Conservation (phyloP, 805 yeast species). For the Scheffersomyces ergatensis region DNA sequence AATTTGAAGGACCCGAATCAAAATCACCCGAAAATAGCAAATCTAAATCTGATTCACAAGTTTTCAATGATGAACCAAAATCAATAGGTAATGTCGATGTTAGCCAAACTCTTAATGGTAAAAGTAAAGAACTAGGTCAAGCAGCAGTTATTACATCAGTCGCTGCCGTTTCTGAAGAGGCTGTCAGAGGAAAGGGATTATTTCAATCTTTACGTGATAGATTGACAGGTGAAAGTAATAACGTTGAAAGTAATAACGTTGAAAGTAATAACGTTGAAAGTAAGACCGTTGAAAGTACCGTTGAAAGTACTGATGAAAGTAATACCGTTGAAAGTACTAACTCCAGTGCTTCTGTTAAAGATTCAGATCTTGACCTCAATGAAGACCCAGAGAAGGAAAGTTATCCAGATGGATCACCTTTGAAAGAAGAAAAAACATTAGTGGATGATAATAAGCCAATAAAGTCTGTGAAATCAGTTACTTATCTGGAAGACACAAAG, state of each 20-base stretch:
- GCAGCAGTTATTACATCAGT: slow-evolving; percentile 8
- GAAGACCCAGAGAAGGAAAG: neutral
- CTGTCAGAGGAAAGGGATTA: slow-evolving; percentile 23
- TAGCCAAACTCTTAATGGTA: neutral
- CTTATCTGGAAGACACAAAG: neutral
- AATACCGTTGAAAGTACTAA: neutral
- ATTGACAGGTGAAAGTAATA: slow-evolving; percentile 18
- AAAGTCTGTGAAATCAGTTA: neutral
- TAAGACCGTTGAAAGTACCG: neutral
- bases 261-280: too few relatives aligned
- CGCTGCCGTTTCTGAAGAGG: slow-evolving; percentile 8
- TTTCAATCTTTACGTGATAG: slow-evolving; percentile 34
- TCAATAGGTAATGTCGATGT: neutral
- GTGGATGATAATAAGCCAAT: neutral
- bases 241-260: too few relatives aligned
- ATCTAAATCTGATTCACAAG: neutral
- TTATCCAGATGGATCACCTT: neutral
- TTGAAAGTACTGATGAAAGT: neutral
- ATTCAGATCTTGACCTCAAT: slow-evolving; percentile 1
- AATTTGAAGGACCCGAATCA: slow-evolving; percentile 29
- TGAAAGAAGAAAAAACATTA: neutral
- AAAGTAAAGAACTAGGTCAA: slow-evolving; percentile 1
- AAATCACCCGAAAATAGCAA: neutral
- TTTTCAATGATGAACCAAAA: neutral
- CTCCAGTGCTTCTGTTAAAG: neutral